A percentile compares a stretch with the other conserved stretches of the same genome.
phyloP scores from a whole-genome alignment of 108 stramenopile genomes.

The Seminavis robusta region DNA sequence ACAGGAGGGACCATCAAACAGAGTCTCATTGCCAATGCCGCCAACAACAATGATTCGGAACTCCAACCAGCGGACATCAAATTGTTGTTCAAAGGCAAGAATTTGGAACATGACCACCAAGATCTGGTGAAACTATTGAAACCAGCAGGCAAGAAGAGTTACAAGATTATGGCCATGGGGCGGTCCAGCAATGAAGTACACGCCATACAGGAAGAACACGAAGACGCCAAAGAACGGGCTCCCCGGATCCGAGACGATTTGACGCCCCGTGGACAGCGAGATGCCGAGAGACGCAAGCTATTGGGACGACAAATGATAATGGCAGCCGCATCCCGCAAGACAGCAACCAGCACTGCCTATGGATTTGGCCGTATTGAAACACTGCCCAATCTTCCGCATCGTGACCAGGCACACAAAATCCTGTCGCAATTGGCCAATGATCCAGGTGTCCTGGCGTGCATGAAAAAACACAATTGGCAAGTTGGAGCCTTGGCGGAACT shows the following conservation, averaged over 20 bases:
- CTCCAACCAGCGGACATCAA: slow-evolving; percentile 8
- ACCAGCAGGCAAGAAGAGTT: slow-evolving; percentile 1
- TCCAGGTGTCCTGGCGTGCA: slow-evolving; percentile 67
- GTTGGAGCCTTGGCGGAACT: slow-evolving; percentile 73
- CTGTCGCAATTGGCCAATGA: slow-evolving; percentile 32
- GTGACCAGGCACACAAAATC: slow-evolving; percentile 6
- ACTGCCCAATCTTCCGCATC: slow-evolving; percentile 14
- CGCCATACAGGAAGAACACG: not conserved
- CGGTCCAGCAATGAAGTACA: slow-evolving; percentile 1
- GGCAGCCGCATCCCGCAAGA: not conserved
- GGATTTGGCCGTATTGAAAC: slow-evolving; percentile 22
- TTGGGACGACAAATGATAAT: slow-evolving; percentile 8
- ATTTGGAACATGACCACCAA: not conserved
- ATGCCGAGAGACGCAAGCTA: not conserved
- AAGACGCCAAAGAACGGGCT: not conserved
- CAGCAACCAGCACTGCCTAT: not conserved
- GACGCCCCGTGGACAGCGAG: not conserved
- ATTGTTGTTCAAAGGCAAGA: slow-evolving; percentile 18
- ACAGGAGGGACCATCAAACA: slow-evolving; percentile 1
- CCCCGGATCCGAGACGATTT: slow-evolving; percentile 18
- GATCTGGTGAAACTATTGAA: not conserved
- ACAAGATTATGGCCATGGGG: slow-evolving; percentile 10
- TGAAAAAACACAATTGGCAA: slow-evolving; percentile 67
- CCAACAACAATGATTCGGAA: not conserved
- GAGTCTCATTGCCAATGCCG: not conserved